These are phyloP conservation scores for Kuraishia cidri DNA, from an alignment of 805 yeast species.

Conservation along the genomic window DNA sequence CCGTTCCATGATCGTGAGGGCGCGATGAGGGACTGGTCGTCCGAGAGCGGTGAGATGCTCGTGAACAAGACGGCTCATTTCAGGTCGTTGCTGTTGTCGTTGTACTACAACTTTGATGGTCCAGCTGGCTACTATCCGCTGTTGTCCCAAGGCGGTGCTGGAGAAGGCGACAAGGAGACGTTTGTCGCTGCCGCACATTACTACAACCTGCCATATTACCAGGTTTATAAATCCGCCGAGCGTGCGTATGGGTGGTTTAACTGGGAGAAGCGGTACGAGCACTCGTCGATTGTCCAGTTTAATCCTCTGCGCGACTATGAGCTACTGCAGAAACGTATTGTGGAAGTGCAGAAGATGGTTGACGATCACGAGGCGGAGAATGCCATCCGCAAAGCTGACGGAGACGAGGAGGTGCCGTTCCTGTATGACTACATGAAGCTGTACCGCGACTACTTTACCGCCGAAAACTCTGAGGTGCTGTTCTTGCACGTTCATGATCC, in stretches of 20 bases:
- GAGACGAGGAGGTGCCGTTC: constrained; percentile 4
- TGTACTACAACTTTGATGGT: constrained; percentile 61
- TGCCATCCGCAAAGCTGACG: background rate
- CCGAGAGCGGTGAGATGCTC: constrained; percentile 63
- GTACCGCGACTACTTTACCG: constrained; percentile 14
- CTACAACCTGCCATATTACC: constrained; percentile 40
- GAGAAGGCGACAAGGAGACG: constrained; percentile 79
- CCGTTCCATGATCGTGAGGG: constrained; percentile 62
- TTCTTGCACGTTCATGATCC: constrained; percentile 46
- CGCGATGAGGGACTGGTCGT: constrained; percentile 58
- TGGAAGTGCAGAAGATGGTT: constrained; percentile 12
- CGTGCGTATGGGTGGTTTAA: constrained; percentile 22
- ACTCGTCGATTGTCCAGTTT: constrained; percentile 23
- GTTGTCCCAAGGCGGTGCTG: constrained; percentile 50
- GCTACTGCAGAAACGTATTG: constrained; percentile 13
- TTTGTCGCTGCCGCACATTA: constrained; percentile 62
- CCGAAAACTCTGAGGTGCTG: constrained; percentile 17
- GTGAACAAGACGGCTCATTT: constrained; percentile 52
- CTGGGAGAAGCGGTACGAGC: constrained; percentile 19
- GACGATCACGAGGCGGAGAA: constrained; percentile 4
- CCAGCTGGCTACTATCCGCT: constrained; percentile 51
- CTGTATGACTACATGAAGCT: constrained; percentile 17
- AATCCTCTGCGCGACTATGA: constrained; percentile 21
- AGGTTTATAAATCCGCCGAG: constrained; percentile 32
- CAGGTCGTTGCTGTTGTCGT: constrained; percentile 44